Evolutionary conservation across 768 basidiomycete genomes (phyloP).

Genomic region (Pisolithus sp.): DNA sequence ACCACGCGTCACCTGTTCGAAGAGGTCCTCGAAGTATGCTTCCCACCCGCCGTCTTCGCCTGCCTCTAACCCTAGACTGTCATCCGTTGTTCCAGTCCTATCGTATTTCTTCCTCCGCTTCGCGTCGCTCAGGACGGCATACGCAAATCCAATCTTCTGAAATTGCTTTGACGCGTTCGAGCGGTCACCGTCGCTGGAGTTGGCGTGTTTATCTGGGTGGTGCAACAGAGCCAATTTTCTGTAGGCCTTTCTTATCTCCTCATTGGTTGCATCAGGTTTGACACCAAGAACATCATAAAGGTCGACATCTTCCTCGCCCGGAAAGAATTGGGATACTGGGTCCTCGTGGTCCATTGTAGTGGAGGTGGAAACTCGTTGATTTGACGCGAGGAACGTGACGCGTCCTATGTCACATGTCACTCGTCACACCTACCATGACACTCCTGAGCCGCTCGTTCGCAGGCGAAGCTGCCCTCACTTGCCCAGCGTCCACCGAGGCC

Average conservation of each 20-base stretch:
- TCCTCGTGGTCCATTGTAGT: constrained; percentile 61
- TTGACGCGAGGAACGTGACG: constrained; percentile 3
- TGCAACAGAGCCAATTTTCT: constrained; percentile 71
- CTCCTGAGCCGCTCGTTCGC: too few species aligned
- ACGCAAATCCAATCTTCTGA: constrained; percentile 92
- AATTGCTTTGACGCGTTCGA: constrained; percentile 72
- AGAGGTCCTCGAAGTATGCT: constrained; percentile 87
- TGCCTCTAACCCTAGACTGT: constrained; percentile 60
- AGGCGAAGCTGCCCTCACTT: too few species aligned
- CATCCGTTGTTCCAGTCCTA: constrained; percentile 77
- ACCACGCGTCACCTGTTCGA: constrained; percentile 78
- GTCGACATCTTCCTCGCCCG: constrained; percentile 62
- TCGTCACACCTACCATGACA: background rate
- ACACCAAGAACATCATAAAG: constrained; percentile 73
- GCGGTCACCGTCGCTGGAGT: constrained; percentile 51
- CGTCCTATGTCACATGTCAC: constrained; percentile 10
- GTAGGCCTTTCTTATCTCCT: constrained; percentile 81
- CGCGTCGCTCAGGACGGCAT: constrained; percentile 79
- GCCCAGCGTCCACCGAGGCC: too few species aligned
- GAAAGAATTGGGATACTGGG: constrained; percentile 72
- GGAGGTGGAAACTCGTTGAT: background rate
- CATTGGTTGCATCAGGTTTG: constrained; percentile 43
- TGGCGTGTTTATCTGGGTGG: constrained; percentile 88
- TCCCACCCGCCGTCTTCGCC: constrained; percentile 87
- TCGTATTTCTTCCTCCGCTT: constrained; percentile 76